phyloP scores from a whole-genome alignment of 768 basidiomycete species.

The Macrolepiota dolichaula region DNA sequence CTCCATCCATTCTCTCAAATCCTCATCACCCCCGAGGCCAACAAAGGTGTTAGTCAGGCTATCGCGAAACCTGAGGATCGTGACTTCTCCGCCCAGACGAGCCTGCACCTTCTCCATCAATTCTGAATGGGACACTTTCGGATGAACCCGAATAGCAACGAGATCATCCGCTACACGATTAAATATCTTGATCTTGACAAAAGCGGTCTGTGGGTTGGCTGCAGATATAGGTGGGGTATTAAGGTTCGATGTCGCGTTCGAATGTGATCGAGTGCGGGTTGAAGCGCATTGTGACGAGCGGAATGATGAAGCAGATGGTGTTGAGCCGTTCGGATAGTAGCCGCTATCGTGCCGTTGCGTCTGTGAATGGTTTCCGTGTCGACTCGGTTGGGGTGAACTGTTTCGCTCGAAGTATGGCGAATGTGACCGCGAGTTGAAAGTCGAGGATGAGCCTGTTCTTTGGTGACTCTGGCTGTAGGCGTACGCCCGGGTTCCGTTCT shows the following conservation, averaged over 20 bases:
- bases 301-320: constrained; percentile 45
- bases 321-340: constrained; percentile 25
- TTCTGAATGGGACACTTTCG: constrained; percentile 79
- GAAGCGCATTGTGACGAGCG: constrained; percentile 53
- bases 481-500: constrained; percentile 37
- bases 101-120: constrained; percentile 91
- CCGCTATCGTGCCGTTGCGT: constrained; percentile 28
- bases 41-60: constrained; percentile 63
- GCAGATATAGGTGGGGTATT: constrained; percentile 75
- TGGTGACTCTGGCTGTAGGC: constrained; percentile 47
- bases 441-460: constrained; percentile 47
- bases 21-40: constrained; percentile 58
- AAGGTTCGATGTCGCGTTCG: constrained; percentile 47
- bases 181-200: constrained; percentile 98
- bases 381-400: constrained; percentile 26
- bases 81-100: constrained; percentile 74
- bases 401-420: constrained; percentile 33
- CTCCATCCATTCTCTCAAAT: constrained; percentile 72
- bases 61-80: constrained; percentile 70
- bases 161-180: constrained; percentile 91
- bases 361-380: constrained; percentile 22
- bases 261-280: constrained; percentile 55
- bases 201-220: constrained; percentile 77
- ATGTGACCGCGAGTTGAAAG: constrained; percentile 36
- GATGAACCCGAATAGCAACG: constrained; percentile 96